Conservation (phyloP, 805 yeast species). For the Candida maesae region DNA sequence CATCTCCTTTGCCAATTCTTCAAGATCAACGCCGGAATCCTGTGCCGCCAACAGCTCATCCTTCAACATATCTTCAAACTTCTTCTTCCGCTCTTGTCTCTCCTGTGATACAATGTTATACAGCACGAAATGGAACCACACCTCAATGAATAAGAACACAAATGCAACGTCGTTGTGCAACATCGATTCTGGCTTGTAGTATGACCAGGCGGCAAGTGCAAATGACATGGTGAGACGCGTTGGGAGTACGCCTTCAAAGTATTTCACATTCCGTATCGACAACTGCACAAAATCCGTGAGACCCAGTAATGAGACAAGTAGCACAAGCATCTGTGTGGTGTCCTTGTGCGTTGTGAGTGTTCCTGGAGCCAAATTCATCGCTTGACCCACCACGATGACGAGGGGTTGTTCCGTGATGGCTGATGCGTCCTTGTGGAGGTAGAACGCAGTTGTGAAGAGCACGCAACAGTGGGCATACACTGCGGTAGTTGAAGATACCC, state of each 20-base stretch:
- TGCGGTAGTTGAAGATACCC: slow-evolving; percentile 46
- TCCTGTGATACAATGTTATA: slow-evolving; percentile 62
- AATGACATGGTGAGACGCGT: slow-evolving; percentile 50
- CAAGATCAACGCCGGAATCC: slow-evolving; percentile 17
- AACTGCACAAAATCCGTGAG: slow-evolving; percentile 59
- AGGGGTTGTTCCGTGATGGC: slow-evolving; percentile 42
- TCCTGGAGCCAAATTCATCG: slow-evolving; percentile 33
- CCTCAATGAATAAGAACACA: slow-evolving; percentile 52
- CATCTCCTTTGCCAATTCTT: slow-evolving; percentile 13
- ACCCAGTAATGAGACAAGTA: slow-evolving; percentile 39
- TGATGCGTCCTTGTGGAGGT: slow-evolving; percentile 46
- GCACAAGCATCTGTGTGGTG: slow-evolving; percentile 30
- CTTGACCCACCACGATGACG: slow-evolving; percentile 50
- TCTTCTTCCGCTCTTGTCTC: slow-evolving; percentile 39
- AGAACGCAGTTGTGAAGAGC: slow-evolving; percentile 41
- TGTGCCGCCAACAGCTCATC: slow-evolving; percentile 17
- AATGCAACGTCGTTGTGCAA: slow-evolving; percentile 66
- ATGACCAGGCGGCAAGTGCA: slow-evolving; percentile 45
- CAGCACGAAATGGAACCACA: slow-evolving; percentile 65
- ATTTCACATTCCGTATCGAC: slow-evolving; percentile 38
- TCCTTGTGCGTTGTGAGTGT: not conserved
- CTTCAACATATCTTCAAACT: slow-evolving; percentile 35
- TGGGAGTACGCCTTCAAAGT: slow-evolving; percentile 61
- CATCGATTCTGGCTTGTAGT: slow-evolving; percentile 36
- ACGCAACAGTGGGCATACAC: slow-evolving; percentile 44